phyloP scores from a whole-genome alignment of 495 filamentous ascomycete genomes.

The Podospora fimiseda region DNA sequence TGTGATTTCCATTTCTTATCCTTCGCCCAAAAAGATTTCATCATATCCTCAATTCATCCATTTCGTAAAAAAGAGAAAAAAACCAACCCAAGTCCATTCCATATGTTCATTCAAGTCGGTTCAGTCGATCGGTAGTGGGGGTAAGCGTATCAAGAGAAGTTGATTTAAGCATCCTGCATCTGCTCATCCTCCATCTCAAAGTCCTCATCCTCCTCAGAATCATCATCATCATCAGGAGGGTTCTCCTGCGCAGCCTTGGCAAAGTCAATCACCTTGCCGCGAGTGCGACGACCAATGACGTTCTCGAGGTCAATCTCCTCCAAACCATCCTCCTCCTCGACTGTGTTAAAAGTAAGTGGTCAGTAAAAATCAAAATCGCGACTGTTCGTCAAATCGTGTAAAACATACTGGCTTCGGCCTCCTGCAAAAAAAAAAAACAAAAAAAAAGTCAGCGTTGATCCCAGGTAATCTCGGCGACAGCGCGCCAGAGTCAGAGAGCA shows the following conservation, averaged over 20 bases:
- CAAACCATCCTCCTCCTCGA: constrained; percentile 72
- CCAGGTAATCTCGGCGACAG: background rate
- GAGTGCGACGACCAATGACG: constrained; percentile 88
- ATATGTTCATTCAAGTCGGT: too few relatives aligned
- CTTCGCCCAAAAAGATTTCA: too few relatives aligned
- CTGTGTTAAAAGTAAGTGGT: constrained; percentile 4
- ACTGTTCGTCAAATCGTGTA: constrained; percentile 1
- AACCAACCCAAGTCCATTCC: too few relatives aligned
- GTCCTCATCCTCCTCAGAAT: constrained; percentile 72
- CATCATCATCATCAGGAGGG: constrained; percentile 65
- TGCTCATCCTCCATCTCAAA: constrained; percentile 38
- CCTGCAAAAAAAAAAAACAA: constrained; percentile 23
- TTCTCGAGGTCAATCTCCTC: constrained; percentile 85
- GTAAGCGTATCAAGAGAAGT: too few relatives aligned
- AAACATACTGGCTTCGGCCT: constrained; percentile 39
- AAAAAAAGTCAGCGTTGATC: constrained; percentile 3
- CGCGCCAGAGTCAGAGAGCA: background rate
- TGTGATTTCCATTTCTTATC: too few relatives aligned
- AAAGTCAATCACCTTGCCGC: constrained; percentile 75
- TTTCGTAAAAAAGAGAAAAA: too few relatives aligned
- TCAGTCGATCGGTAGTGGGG: too few relatives aligned
- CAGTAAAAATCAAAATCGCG: background rate
- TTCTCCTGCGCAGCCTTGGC: constrained; percentile 67
- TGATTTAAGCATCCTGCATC: constrained; percentile 48
- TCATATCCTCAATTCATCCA: too few relatives aligned